phyloP scores from a whole-genome alignment of 2,329 filamentous ascomycete species.

The Aspergillus uvarum region DNA sequence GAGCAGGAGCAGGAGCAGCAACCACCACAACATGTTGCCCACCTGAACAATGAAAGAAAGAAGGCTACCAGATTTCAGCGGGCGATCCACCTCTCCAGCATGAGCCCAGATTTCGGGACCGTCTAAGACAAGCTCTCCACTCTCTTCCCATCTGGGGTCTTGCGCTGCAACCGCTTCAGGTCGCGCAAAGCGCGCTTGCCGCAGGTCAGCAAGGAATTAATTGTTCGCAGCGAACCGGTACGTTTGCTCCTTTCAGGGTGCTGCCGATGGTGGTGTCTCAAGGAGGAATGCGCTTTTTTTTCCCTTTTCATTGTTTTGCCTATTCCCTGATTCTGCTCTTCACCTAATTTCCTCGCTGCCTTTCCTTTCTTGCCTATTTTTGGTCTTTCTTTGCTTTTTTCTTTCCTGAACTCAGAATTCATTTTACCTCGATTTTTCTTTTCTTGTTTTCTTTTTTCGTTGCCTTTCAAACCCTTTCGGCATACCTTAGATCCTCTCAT shows the following conservation, averaged over 20 bases:
- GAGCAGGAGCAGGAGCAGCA: background rate
- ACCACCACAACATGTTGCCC: background rate
- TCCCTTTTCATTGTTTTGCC: background rate
- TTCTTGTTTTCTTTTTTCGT: background rate
- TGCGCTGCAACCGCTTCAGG: constrained; percentile 37
- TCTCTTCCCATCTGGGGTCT: constrained; percentile 28
- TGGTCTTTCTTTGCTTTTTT: background rate
- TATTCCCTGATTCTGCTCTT: constrained; percentile 2
- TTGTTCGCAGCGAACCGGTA: background rate
- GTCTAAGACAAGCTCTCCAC: constrained; percentile 3
- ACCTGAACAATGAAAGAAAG: background rate
- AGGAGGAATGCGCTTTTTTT: constrained; percentile 10
- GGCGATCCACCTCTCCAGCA: constrained; percentile 11
- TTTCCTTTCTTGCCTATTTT: constrained; percentile 9
- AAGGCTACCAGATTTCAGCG: background rate
- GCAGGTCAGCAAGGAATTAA: constrained; percentile 19
- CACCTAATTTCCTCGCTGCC: constrained; percentile 2
- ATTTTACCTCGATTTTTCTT: constrained; percentile 7
- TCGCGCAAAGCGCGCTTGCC: constrained; percentile 43
- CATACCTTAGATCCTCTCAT: constrained; percentile 3
- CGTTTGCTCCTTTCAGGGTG: constrained; percentile 9
- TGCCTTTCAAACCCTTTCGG: constrained; percentile 8
- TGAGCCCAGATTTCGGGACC: constrained; percentile 14
- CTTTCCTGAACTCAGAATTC: background rate
- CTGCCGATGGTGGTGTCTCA: constrained; percentile 11